Percentiles rank a stretch among this genome's conserved stretches.
Conservation (phyloP, 2,329 filamentous ascomycete genomes). For the Dactylellina drechsleri region DNA sequence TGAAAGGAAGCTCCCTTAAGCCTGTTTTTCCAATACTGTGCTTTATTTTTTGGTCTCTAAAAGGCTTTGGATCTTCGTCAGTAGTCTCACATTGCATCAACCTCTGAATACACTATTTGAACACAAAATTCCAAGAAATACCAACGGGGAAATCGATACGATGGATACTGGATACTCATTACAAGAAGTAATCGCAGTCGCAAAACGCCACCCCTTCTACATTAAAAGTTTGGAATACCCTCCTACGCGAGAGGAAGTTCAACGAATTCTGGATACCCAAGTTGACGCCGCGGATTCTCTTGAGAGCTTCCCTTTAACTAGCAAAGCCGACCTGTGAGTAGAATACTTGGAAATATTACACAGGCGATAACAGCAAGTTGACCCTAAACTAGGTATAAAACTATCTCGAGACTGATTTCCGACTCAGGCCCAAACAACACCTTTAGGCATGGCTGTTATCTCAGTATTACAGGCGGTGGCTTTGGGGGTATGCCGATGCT, state of each 20-base stretch:
- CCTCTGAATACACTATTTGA: too few species aligned
- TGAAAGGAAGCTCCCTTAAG: too few species aligned
- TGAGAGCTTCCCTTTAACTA: neutral
- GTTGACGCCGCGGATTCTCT: constrained; percentile 1
- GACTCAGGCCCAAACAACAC: constrained; percentile 58
- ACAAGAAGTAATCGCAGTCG: constrained; percentile 42
- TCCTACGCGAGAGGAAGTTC: neutral
- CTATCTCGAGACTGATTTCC: constrained; percentile 61
- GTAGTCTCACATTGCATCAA: too few species aligned
- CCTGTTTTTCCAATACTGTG: too few species aligned
- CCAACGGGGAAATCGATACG: neutral
- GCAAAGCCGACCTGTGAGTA: constrained; percentile 22
- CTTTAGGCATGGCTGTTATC: constrained; percentile 62
- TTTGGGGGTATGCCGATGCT: constrained; percentile 59
- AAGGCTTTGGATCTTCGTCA: too few species aligned
- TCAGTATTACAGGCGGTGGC: constrained; percentile 63
- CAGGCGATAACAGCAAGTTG: too few species aligned
- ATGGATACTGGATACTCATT: constrained; percentile 35
- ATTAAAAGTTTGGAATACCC: constrained; percentile 16
- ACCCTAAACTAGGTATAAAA: constrained; percentile 62
- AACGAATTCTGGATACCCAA: constrained; percentile 30
- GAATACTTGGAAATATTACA: too few species aligned
- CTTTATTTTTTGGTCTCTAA: too few species aligned
- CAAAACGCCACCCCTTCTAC: constrained; percentile 51
- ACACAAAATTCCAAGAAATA: too few species aligned